Evolutionary conservation across 2,329 filamentous ascomycete genomes (phyloP).

Genomic region (Metarhizium album): DNA sequence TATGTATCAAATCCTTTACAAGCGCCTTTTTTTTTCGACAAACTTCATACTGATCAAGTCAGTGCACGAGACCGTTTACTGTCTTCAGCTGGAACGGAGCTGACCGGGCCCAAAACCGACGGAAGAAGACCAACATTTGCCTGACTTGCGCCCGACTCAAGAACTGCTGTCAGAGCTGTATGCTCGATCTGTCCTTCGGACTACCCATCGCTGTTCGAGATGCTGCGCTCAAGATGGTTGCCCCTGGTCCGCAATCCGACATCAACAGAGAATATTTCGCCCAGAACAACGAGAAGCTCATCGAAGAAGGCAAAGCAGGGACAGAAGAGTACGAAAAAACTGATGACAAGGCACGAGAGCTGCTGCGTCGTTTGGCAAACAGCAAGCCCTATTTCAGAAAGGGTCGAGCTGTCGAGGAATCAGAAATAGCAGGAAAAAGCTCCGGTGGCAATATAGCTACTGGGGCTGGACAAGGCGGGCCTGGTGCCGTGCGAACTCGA

Average conservation of each 20-base stretch:
- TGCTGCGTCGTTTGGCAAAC: constrained; percentile 72
- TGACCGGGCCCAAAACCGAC: constrained; percentile 75
- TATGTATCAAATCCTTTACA: constrained; percentile 13
- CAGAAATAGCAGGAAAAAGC: constrained; percentile 23
- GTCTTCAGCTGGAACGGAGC: constrained; percentile 86
- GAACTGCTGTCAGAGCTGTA: constrained; percentile 98
- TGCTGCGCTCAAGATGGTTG: constrained; percentile 95
- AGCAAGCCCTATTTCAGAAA: constrained; percentile 95
- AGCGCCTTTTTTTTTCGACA: background rate
- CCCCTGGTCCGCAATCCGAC: constrained; percentile 79
- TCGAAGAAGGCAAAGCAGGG: constrained; percentile 79
- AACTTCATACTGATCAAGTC: constrained; percentile 2
- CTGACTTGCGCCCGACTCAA: constrained; percentile 93
- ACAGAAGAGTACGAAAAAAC: constrained; percentile 93
- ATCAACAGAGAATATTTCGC: constrained; percentile 97
- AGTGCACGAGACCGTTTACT: constrained; percentile 89
- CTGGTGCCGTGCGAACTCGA: constrained; percentile 70
- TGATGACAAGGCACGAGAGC: constrained; percentile 88
- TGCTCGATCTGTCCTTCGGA: constrained; percentile 94
- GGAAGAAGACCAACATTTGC: constrained; percentile 91
- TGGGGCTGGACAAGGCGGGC: constrained; percentile 49
- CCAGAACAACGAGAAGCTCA: constrained; percentile 90
- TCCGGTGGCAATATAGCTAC: constrained; percentile 36
- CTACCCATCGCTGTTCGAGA: constrained; percentile 91
- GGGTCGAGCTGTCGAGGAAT: constrained; percentile 61